Evolutionary conservation across 805 yeast species (phyloP).

Genomic region (Pichia eremophila): DNA sequence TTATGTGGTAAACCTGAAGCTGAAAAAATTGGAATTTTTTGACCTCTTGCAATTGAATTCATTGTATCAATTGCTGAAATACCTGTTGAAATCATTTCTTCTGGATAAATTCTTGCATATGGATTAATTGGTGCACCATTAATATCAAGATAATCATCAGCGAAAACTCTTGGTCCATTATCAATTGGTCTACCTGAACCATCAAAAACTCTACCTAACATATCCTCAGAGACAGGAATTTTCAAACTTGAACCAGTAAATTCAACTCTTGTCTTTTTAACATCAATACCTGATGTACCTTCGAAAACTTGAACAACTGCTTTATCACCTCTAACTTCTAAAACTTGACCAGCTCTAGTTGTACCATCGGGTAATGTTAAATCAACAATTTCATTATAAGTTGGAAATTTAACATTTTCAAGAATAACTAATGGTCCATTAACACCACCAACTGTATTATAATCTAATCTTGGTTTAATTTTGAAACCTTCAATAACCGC

Average conservation of each 20-base stretch:
- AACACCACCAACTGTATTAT: constrained; percentile 96
- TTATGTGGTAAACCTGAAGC: constrained; percentile 99
- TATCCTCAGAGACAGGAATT: constrained; percentile 93
- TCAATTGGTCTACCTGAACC: constrained; percentile 99
- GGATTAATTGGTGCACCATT: constrained; percentile 99
- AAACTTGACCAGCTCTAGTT: constrained; percentile 91
- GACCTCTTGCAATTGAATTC: constrained; percentile 99
- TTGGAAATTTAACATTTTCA: constrained; percentile 79
- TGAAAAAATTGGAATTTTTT: constrained; percentile 96
- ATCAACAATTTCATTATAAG: constrained; percentile 94
- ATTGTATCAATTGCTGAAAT: constrained; percentile 96
- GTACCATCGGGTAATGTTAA: constrained; percentile 95
- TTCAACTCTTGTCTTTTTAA: constrained; percentile 93
- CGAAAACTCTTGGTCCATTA: constrained; percentile 96
- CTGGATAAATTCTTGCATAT: constrained; percentile 96
- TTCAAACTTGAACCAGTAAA: constrained; percentile 92
- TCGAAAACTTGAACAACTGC: constrained; percentile 99
- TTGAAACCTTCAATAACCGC: constrained; percentile 90
- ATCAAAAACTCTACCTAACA: constrained; percentile 95
- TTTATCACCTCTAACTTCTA: constrained; percentile 93
- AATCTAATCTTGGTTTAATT: constrained; percentile 81
- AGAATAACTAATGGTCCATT: constrained; percentile 95
- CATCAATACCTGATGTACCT: constrained; percentile 98
- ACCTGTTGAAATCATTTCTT: constrained; percentile 99
- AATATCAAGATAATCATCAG: constrained; percentile 96